Base-by-base conservation (phyloP, 1,284 basidiomycete species). In the Puccinia horiana region DNA sequence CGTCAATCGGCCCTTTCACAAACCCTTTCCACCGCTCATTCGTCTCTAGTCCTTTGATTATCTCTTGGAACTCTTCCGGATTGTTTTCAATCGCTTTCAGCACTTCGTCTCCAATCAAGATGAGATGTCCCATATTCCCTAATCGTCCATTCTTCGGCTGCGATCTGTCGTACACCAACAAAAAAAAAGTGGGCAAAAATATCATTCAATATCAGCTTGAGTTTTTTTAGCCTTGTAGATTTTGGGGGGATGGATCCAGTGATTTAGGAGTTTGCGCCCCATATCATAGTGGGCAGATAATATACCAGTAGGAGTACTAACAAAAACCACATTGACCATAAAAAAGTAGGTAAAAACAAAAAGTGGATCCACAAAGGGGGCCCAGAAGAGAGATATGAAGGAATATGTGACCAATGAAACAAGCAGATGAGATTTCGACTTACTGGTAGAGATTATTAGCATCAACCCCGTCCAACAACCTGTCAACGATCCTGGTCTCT, bases 71-170 rank as follows among this genome's bases (percentile, higher is more conserved):
- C 58, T 94, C 93, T 26, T 90, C 89, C 0, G 95, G 94, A 88
- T 94, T 96, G 69, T 93, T 91, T 69, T 95, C 92, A 56, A 96
- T 89, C 8, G 94, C 91, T 83, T 91, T 91, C 85, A 95, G 91
- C 18, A 95, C 92, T 85, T 96, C 94, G 86, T 96, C 94, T 0
- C 94, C 92, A 84, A 99, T 95, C 83, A 98, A 91, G 16, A 93
- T 93, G 63, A 99, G 90, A 86, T 99, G 96, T 0, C 96, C 96
- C 96, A 99, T 99, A 88, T 94, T 97, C 0, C 96, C 95, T 61
- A 95, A 87, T 26, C 95, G 91, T 42, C 93, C 91, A 90, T 92
- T 87, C 91, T 92, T 35, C 35, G 58, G 44, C 5, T 56, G n/a
- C 35, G 74, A 52, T 44, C 69, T 81, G 37, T 65, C 26, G 16